Percentiles rank a stretch among this genome's conserved stretches.
Evolutionary conservation across 352 stramenopile species (phyloP).

Genomic region (Phytophthora rubi): DNA sequence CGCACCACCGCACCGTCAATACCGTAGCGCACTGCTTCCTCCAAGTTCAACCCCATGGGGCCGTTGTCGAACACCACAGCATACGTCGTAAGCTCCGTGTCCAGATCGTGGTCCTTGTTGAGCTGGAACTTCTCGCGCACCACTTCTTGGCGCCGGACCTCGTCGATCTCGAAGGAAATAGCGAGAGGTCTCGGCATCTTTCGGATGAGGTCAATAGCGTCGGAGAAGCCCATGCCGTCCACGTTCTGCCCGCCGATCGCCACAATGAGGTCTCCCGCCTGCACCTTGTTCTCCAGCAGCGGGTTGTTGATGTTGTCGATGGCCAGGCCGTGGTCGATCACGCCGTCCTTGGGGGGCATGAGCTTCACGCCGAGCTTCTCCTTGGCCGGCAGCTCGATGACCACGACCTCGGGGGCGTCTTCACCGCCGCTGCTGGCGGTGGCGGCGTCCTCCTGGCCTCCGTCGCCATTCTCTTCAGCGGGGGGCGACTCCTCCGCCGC

Average conservation of each 20-base stretch:
- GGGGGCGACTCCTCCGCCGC: slow-evolving; percentile 4
- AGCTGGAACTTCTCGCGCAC: slow-evolving; percentile 60
- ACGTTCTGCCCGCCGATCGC: slow-evolving; percentile 81
- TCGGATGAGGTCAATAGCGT: slow-evolving; percentile 85
- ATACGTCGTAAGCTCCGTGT: slow-evolving; percentile 82
- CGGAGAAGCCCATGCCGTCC: slow-evolving; percentile 82
- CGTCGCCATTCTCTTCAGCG: slow-evolving; percentile 2
- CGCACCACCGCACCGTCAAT: slow-evolving; percentile 85
- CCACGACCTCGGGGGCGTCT: slow-evolving; percentile 54
- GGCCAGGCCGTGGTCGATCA: slow-evolving; percentile 82
- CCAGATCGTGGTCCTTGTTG: slow-evolving; percentile 68
- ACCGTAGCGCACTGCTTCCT: slow-evolving; percentile 84
- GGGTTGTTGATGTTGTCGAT: slow-evolving; percentile 92
- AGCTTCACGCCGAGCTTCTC: slow-evolving; percentile 89
- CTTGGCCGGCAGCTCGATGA: slow-evolving; percentile 85
- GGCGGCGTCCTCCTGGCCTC: background rate
- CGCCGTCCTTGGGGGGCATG: slow-evolving; percentile 81
- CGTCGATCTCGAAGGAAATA: slow-evolving; percentile 86
- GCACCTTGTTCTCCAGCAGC: slow-evolving; percentile 82
- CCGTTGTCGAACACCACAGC: slow-evolving; percentile 87
- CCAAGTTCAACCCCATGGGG: slow-evolving; percentile 85
- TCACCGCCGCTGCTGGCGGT: slow-evolving; percentile 13
- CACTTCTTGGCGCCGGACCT: slow-evolving; percentile 62
- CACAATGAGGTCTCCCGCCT: slow-evolving; percentile 83
- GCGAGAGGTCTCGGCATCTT: slow-evolving; percentile 81